These are phyloP conservation scores for Amylostereum areolatum DNA, from an alignment of 1,284 basidiomycete genomes.

Conservation along the genomic window DNA sequence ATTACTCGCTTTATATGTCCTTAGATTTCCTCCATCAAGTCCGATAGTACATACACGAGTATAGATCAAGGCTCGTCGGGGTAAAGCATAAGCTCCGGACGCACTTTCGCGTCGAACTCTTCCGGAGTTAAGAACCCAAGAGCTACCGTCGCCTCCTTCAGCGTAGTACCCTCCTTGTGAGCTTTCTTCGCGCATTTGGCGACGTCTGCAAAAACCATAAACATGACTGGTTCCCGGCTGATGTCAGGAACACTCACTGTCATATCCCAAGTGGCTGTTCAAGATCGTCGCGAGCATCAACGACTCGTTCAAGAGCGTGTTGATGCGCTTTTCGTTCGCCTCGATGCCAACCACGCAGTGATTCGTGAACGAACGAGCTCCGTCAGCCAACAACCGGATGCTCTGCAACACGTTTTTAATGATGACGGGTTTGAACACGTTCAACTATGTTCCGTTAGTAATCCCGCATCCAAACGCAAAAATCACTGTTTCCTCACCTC, in stretches of 20 bases:
- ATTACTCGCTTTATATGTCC: too few relatives aligned
- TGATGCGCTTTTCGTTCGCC: conserved; percentile 93
- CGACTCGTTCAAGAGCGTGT: conserved; percentile 87
- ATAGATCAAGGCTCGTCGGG: conserved; percentile 48
- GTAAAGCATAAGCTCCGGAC: conserved; percentile 86
- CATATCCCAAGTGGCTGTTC: conserved; percentile 91
- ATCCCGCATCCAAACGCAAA: neutral
- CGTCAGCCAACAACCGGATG: conserved; percentile 91
- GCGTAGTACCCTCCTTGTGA: conserved; percentile 93
- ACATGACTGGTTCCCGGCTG: conserved; percentile 8
- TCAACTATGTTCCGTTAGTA: conserved; percentile 51
- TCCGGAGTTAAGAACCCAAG: conserved; percentile 85
- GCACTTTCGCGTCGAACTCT: conserved; percentile 94
- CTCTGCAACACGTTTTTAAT: conserved; percentile 97
- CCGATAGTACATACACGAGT: too few relatives aligned
- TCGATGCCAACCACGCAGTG: conserved; percentile 96
- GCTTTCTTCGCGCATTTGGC: conserved; percentile 99
- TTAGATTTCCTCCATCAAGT: too few relatives aligned
- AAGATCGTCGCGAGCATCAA: conserved; percentile 96
- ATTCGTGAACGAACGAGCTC: conserved; percentile 88
- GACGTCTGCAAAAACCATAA: conserved; percentile 59
- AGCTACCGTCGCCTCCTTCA: conserved; percentile 91
- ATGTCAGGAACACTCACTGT: conserved; percentile 60
- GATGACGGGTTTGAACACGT: conserved; percentile 99
- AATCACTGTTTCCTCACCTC: conserved; percentile 51